A percentile compares a stretch with the other conserved stretches of the same genome.
Conservation (phyloP, 768 basidiomycete species). For the Boletus subcaerulescens region DNA sequence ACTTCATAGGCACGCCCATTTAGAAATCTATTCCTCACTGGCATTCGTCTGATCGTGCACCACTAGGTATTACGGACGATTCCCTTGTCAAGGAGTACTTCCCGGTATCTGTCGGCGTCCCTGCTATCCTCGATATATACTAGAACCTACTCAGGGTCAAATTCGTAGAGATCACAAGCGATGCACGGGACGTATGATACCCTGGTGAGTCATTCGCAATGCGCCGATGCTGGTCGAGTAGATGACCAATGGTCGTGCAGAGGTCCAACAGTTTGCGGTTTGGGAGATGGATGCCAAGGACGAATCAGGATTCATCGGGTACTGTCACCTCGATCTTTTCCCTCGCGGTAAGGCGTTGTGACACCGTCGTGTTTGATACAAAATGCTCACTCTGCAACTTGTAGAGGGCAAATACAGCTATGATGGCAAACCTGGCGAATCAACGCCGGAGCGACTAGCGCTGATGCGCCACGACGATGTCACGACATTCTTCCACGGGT, state of each 20-base stretch:
- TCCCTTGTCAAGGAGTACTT: background rate
- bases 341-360: slow-evolving; percentile 56
- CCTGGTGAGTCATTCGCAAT: slow-evolving; percentile 46
- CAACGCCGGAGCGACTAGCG: slow-evolving; percentile 75
- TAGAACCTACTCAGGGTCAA: too few species aligned
- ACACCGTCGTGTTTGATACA: background rate
- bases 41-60: too few species aligned
- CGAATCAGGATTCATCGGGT: slow-evolving; percentile 72
- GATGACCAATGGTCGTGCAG: slow-evolving; percentile 31
- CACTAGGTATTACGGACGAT: too few species aligned
- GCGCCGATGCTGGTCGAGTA: too few species aligned
- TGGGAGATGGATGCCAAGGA: slow-evolving; percentile 79
- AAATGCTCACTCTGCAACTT: background rate
- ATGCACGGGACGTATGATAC: slow-evolving; percentile 70
- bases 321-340: slow-evolving; percentile 87
- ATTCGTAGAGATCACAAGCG: too few species aligned
- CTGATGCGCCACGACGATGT: slow-evolving; percentile 84
- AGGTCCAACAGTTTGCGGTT: slow-evolving; percentile 80
- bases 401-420: slow-evolving; percentile 53
- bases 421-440: slow-evolving; percentile 90
- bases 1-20: too few species aligned
- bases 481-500: slow-evolving; percentile 78
- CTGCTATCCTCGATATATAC: too few species aligned
- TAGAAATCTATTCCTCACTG: too few species aligned
- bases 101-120: too few species aligned